These are phyloP conservation scores for Jackrogersella minutella DNA, from an alignment of 495 filamentous ascomycete genomes.

Conservation along the genomic window DNA sequence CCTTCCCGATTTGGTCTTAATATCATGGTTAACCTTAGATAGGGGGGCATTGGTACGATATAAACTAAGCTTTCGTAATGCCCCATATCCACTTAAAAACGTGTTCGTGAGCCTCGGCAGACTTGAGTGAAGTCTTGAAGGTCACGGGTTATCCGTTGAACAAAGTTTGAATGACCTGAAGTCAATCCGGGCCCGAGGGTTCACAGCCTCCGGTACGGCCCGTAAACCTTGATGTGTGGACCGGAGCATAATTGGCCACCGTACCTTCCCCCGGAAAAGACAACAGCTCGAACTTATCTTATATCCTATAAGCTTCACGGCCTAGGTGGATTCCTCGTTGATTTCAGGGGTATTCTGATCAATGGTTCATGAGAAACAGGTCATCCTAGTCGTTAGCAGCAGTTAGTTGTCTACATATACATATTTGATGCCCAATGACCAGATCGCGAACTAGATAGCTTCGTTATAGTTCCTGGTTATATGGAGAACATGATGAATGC, in stretches of 20 bases:
- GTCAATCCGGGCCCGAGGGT: neutral
- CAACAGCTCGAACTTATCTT: slow-evolving; percentile 5
- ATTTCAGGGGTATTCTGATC: slow-evolving; percentile 7
- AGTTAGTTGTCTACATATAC: neutral
- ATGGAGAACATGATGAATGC: slow-evolving; percentile 14
- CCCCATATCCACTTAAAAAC: neutral
- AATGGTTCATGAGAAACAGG: slow-evolving; percentile 17
- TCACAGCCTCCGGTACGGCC: slow-evolving; percentile 29
- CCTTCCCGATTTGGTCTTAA: neutral
- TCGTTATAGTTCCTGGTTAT: slow-evolving; percentile 26
- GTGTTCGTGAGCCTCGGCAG: neutral
- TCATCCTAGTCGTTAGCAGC: neutral
- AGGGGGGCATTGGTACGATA: neutral
- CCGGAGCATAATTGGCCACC: slow-evolving; percentile 23
- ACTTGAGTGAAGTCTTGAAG: neutral
- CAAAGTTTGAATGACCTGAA: neutral
- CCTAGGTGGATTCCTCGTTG: neutral
- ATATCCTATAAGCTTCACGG: slow-evolving; percentile 16
- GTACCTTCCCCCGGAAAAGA: neutral
- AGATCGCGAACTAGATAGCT: slow-evolving; percentile 3
- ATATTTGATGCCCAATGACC: slow-evolving; percentile 27
- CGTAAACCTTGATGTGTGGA: slow-evolving; percentile 25
- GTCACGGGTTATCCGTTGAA: slow-evolving; percentile 1
- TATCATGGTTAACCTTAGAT: neutral
- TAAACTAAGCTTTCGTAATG: neutral